Evolutionary conservation across 176 grass and related monocot genomes (phyloP).

Genomic region (Alloteropsis semialata): DNA sequence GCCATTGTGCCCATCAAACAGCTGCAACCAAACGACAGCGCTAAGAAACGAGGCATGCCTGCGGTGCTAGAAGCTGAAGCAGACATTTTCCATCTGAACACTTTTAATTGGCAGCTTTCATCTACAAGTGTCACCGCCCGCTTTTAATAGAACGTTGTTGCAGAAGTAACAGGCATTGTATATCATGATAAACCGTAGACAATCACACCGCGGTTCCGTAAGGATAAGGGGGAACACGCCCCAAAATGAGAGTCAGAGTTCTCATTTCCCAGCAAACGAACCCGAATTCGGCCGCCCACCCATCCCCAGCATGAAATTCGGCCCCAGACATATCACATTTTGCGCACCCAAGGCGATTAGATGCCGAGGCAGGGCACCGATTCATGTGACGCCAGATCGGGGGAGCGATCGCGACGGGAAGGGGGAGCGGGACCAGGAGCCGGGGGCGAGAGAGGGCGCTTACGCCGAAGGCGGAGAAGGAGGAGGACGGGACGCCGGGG

Average conservation of each 20-base stretch:
- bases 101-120: neutral
- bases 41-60: neutral
- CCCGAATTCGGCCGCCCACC: neutral
- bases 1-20: constrained; percentile 97
- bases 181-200: neutral
- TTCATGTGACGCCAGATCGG: constrained; percentile 30
- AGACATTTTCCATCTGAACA: neutral
- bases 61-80: neutral
- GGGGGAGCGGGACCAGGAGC: too few species aligned
- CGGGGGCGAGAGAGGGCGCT: neutral
- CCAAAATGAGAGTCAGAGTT: neutral
- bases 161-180: neutral
- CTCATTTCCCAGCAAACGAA: neutral
- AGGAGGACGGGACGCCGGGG: constrained; percentile 46
- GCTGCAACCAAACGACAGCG: constrained; percentile 40
- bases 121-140: neutral
- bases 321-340: neutral
- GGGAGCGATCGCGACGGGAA: neutral
- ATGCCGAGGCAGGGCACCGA: neutral
- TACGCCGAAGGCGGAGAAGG: constrained; percentile 72
- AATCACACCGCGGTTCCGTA: neutral
- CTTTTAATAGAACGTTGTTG: neutral
- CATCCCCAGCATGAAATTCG: constrained; percentile 9
- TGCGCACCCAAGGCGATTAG: constrained; percentile 19
- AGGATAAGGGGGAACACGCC: neutral